Evolutionary conservation across 768 basidiomycete genomes (phyloP), one percentile per base, ranked within the genome.

Genomic region (Cystobasidiopsis lactophilus): DNA sequence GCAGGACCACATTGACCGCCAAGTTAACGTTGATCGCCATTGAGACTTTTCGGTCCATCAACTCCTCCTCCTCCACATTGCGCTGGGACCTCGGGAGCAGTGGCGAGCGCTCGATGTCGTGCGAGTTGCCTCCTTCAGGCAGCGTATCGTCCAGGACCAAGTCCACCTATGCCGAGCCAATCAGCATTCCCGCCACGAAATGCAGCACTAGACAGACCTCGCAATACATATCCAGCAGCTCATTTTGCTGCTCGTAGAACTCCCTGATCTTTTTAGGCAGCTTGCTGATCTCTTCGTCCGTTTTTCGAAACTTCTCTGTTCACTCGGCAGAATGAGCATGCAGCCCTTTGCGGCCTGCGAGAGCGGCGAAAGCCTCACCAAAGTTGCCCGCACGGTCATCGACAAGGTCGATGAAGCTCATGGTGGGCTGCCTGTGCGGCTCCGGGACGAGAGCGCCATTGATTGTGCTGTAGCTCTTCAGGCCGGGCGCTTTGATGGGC

Each of bases 1-100:
- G 65, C 9, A 70, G 63, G 18, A 68, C 9, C 40, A 69, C 52
- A 53, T 70, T 69, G 52, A 62, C 40, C 27, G 35, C 24, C 35
- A 61, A 52, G 56, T 63, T 64, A 52, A 60, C 38, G 50, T 62
- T 60, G 55, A 64, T 57, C 3, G 58, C 61, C 33, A 57, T 50
- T 33, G 47, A 30, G 14, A 59, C 54, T 2, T 38, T 39, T 11
- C 46, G 24, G 13, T 41, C 50, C 18, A 3, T 7, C 38, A 50
- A 23, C 11, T 44, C 30, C 11, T 57, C 54, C 4, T 58, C 58
- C 53, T 18, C 44, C 38, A 5, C 43, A 43, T 21, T 37, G 37
- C 11, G 14, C 46, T 21, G 54, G 39, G 35, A 35, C n/a, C 5
- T 29, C 2, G 23, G 52, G 26, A 47, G 23, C 33, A 49, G 33